A percentile compares a stretch with the other conserved stretches of the same genome.
Conservation (phyloP, 1,284 basidiomycete species). For the Apiotrichum akiyoshidainum region DNA sequence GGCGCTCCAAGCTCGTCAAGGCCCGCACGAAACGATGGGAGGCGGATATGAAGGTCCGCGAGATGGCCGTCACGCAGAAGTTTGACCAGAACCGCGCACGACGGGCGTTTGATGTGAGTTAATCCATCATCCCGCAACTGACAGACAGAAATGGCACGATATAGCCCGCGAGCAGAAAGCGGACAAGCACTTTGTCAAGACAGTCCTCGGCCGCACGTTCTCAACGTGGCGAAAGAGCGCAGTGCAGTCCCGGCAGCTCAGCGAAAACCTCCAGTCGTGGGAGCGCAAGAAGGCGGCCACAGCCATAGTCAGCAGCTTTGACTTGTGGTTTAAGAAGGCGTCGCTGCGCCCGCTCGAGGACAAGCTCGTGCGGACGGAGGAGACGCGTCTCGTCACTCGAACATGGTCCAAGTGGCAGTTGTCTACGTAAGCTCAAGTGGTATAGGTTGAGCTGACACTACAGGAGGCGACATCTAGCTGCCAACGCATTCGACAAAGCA, state of each 20-base stretch:
- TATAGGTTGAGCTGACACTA: neutral
- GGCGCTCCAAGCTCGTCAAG: slow-evolving; percentile 27
- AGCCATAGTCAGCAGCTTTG: slow-evolving; percentile 8
- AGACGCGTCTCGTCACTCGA: slow-evolving; percentile 14
- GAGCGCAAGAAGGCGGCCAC: slow-evolving; percentile 3
- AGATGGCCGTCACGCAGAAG: slow-evolving; percentile 6
- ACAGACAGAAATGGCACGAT: slow-evolving; percentile 18
- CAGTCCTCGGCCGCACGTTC: slow-evolving; percentile 7
- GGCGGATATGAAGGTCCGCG: slow-evolving; percentile 31
- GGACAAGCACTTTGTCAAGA: slow-evolving; percentile 15
- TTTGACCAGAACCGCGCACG: neutral
- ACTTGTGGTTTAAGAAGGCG: slow-evolving; percentile 21
- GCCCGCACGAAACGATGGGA: slow-evolving; percentile 36
- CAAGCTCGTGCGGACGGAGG: slow-evolving; percentile 3
- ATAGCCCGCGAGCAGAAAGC: slow-evolving; percentile 10
- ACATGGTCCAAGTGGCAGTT: slow-evolving; percentile 27
- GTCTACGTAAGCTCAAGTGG: slow-evolving; percentile 16
- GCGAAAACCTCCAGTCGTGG: slow-evolving; percentile 5
- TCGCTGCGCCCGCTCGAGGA: slow-evolving; percentile 16
- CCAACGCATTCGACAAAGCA: slow-evolving; percentile 11
- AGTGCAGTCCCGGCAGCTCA: slow-evolving; percentile 7
- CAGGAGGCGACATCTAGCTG: slow-evolving; percentile 3
- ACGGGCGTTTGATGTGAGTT: slow-evolving; percentile 28
- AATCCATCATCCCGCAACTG: neutral
- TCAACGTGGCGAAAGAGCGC: slow-evolving; percentile 7